These are phyloP conservation scores for Aureobasidium sp. DNA, from an alignment of 2,329 filamentous ascomycete genomes.

Conservation along the genomic window DNA sequence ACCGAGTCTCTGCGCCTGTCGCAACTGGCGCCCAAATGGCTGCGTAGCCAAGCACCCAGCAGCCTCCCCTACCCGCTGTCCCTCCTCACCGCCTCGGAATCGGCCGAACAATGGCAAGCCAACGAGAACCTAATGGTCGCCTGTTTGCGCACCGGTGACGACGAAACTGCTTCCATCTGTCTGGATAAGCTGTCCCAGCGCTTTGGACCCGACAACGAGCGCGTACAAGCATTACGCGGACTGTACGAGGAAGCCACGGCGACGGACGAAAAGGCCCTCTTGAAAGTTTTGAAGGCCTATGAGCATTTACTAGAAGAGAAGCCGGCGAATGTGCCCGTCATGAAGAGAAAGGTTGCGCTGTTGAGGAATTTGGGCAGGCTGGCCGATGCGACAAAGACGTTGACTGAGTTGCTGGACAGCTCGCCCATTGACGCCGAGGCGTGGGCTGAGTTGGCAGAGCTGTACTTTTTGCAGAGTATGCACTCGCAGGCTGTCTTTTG, in stretches of 20 bases:
- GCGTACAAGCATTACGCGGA: constrained; percentile 73
- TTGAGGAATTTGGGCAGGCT: constrained; percentile 63
- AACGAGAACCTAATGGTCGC: constrained; percentile 83
- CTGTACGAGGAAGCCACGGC: constrained; percentile 79
- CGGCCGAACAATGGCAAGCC: constrained; percentile 70
- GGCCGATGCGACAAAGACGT: constrained; percentile 63
- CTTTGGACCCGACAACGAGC: constrained; percentile 78
- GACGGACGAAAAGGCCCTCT: constrained; percentile 54
- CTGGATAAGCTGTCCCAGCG: constrained; percentile 67
- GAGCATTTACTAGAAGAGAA: constrained; percentile 65
- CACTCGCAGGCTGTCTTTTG: constrained; percentile 79
- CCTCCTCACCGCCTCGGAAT: constrained; percentile 51
- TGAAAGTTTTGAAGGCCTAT: constrained; percentile 67
- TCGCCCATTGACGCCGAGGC: constrained; percentile 86
- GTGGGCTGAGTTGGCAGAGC: constrained; percentile 83
- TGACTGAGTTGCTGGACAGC: constrained; percentile 69
- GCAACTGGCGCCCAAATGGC: constrained; percentile 36
- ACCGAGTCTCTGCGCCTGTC: constrained; percentile 38
- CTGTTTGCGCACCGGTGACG: constrained; percentile 76
- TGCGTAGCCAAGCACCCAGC: constrained; percentile 29
- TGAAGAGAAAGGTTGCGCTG: constrained; percentile 76
- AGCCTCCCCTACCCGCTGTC: constrained; percentile 43
- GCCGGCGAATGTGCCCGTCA: constrained; percentile 72
- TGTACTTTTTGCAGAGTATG: constrained; percentile 73
- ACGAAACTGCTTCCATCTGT: constrained; percentile 65